Evolutionary conservation across 2,329 filamentous ascomycete genomes (phyloP), one percentile per base, ranked within the genome.

Genomic region (Fusarium solani-melongenae): DNA sequence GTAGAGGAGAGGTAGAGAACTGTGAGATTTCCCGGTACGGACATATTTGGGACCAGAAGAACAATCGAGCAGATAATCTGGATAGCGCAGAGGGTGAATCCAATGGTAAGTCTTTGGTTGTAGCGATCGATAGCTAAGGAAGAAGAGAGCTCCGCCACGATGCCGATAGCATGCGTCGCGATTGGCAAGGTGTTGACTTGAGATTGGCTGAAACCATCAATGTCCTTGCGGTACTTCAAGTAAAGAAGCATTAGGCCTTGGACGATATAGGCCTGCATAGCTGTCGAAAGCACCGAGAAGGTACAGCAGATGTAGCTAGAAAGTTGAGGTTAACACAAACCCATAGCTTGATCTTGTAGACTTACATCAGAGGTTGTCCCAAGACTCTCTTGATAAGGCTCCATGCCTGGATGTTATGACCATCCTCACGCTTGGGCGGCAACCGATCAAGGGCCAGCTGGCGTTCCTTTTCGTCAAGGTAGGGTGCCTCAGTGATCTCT

Each of bases 401-500:
- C 74, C 73, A 77, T 0, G 80, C 75, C 4, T 71, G 57, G 24
- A 83, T 81, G 6, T 81, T 79, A 51, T 83, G 82, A 0, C 80
- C 80, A 12, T 83, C 81, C 6, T 78, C 74, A 9, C 61, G 78
- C 67, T 82, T 82, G 0, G 80, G 78, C 0, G 81, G 81, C 0
- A 83, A 49, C 3, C 81, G 75, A 31, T 74, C 67, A 0, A 82
- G 70, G 0, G 80, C 80, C 1, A 82, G 64, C 8, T 80, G 67
- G 4, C 84, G 78, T 36, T 85, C 80, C 2, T 79, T 77, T 8
- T 81, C 76, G 1, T 70, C 80, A 4, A 82, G 77, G 59, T 83
- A 85, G 17, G 80, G 78, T 0, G 82, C 83, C 15, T 78, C 78
- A 0, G 78, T 81, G 39, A 76, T 80, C 36, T 84, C 83, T 0